Conservation (phyloP, 257 asterid genomes). For the Cordia subcordata region DNA sequence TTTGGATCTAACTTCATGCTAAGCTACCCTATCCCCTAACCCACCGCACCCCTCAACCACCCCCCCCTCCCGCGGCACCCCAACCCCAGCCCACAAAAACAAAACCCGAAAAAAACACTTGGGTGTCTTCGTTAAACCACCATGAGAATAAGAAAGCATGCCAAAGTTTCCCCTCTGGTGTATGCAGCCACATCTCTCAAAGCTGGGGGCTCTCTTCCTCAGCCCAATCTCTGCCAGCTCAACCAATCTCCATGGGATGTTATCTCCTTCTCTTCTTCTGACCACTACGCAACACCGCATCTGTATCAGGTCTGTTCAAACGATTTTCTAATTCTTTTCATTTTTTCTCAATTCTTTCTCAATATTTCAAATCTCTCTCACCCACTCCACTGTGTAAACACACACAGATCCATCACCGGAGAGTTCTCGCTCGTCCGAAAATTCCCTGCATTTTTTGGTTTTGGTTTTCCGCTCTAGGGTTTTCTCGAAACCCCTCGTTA, state of each 20-base stretch:
- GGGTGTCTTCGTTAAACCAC: background rate
- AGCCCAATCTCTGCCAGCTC: conserved; percentile 40
- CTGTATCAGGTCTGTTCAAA: conserved; percentile 18
- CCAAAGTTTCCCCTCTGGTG: conserved; percentile 28
- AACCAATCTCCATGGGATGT: conserved; percentile 47
- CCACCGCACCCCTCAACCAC: background rate
- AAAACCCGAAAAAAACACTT: background rate
- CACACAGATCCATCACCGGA: background rate
- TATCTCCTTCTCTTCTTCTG: background rate
- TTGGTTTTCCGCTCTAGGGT: conserved; percentile 42
- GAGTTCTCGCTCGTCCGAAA: background rate
- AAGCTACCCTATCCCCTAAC: background rate
- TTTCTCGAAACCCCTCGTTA: conserved; percentile 32
- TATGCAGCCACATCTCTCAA: conserved; percentile 24
- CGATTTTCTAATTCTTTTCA: background rate
- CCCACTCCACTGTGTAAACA: background rate
- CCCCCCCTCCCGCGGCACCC: background rate
- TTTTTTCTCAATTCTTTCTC: no score
- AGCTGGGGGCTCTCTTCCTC: conserved; percentile 9
- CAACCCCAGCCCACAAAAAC: background rate
- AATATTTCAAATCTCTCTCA: background rate
- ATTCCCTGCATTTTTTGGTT: background rate
- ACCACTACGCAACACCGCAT: background rate
- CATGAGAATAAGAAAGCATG: conserved; percentile 64
- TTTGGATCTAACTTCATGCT: background rate